Evolutionary conservation across 2,329 filamentous ascomycete genomes (phyloP).

Genomic region (Calonectria crousiana): DNA sequence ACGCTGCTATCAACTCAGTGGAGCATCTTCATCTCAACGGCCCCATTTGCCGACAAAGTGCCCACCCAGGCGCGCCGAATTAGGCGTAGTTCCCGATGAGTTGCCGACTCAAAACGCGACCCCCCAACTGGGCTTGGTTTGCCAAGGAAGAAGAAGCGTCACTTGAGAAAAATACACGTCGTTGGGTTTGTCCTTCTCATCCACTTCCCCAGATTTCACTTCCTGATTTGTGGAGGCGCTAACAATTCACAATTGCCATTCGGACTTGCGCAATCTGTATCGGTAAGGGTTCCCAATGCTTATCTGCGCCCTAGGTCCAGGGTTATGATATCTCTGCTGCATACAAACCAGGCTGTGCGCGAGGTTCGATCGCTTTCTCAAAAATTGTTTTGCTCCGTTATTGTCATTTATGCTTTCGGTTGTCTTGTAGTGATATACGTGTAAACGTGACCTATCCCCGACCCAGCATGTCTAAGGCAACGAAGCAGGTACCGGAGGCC

Average conservation of each 20-base stretch:
- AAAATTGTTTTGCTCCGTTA: too few species aligned
- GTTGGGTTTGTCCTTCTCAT: neutral
- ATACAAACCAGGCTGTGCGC: neutral
- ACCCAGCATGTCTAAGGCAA: conserved; percentile 29
- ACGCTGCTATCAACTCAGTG: neutral
- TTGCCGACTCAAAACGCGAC: neutral
- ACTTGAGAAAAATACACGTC: neutral
- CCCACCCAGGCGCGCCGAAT: neutral
- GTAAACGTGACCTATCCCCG: neutral
- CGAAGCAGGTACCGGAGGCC: conserved; percentile 22
- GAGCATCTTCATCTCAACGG: neutral
- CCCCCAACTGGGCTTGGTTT: neutral
- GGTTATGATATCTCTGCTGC: too few species aligned
- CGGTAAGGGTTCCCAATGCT: neutral
- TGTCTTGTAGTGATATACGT: neutral
- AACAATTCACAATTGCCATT: neutral
- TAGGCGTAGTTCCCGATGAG: neutral
- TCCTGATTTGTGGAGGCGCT: neutral
- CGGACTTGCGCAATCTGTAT: neutral
- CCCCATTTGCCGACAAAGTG: neutral
- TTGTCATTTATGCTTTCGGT: neutral
- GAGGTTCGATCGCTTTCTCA: neutral
- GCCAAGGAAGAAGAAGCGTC: too few species aligned
- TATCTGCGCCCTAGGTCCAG: neutral
- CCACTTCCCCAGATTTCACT: neutral